Conservation (phyloP, 805 yeast species). For the Tetrapisispora iriomotensis region DNA sequence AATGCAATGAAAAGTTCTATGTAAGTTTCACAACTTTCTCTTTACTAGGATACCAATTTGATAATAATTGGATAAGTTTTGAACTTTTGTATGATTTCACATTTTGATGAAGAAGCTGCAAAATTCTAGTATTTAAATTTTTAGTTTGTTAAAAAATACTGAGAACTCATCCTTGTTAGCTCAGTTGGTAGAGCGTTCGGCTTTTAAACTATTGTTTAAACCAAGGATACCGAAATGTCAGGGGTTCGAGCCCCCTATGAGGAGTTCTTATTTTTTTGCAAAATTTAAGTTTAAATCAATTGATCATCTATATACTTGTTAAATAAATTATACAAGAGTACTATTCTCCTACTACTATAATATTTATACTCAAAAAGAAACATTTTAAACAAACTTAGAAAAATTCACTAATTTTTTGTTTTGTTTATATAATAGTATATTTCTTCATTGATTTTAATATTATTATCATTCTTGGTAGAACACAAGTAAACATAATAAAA, state of each 20-base stretch:
- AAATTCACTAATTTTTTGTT: too few species aligned
- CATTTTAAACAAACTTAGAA: neutral
- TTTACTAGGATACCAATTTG: neutral
- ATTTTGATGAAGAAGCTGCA: neutral
- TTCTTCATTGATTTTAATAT: too few species aligned
- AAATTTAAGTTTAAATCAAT: too few species aligned
- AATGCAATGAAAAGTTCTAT: too few species aligned
- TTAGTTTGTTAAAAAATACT: neutral
- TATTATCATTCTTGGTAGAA: too few species aligned
- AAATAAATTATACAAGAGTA: neutral
- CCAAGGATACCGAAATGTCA: conserved; percentile 39
- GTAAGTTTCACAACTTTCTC: neutral
- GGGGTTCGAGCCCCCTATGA: conserved; percentile 45
- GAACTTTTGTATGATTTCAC: neutral
- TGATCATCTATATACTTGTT: too few species aligned
- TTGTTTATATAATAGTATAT: too few species aligned
- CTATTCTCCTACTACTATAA: neutral
- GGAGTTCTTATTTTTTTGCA: conserved; percentile 30
- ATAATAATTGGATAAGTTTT: neutral
- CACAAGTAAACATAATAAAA: too few species aligned
- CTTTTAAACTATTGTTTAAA: conserved; percentile 38
- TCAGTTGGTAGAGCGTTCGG: conserved; percentile 66
- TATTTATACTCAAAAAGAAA: neutral
- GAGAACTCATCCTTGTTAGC: conserved; percentile 43
- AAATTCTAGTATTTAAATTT: too few species aligned